phyloP scores from a whole-genome alignment of 768 basidiomycete species.

The Strobilomyces echinocephalus region DNA sequence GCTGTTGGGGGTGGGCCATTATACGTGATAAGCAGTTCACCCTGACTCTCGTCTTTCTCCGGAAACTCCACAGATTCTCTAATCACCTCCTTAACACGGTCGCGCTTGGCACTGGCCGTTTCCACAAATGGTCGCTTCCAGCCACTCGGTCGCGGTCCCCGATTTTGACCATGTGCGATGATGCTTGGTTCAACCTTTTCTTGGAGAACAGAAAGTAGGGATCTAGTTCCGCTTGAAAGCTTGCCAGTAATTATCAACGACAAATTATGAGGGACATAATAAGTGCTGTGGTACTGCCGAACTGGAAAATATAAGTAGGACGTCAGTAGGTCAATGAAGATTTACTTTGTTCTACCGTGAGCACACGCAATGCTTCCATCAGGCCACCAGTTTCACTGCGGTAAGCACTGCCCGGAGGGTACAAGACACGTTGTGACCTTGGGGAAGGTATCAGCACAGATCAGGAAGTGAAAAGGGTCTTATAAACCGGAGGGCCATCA shows the following conservation, averaged over 20 bases:
- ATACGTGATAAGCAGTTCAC: constrained; percentile 76
- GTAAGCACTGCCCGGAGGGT: constrained; percentile 81
- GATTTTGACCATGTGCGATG: constrained; percentile 65
- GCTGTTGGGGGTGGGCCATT: constrained; percentile 71
- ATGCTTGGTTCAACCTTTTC: constrained; percentile 79
- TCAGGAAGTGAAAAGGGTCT: not conserved
- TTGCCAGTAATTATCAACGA: constrained; percentile 87
- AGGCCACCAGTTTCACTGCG: constrained; percentile 96
- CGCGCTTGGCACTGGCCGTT: constrained; percentile 66
- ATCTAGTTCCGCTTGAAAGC: constrained; percentile 66
- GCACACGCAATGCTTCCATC: constrained; percentile 82
- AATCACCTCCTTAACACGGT: constrained; percentile 46
- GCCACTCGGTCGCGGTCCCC: constrained; percentile 64
- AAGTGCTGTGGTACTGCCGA: constrained; percentile 78
- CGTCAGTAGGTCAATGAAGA: constrained; percentile 2
- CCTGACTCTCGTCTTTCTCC: constrained; percentile 93
- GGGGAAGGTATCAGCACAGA: constrained; percentile 3
- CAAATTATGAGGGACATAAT: constrained; percentile 93
- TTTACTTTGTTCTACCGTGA: constrained; percentile 86
- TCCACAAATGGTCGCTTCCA: constrained; percentile 97
- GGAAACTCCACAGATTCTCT: constrained; percentile 84
- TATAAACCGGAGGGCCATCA: constrained; percentile 80
- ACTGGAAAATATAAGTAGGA: constrained; percentile 46
- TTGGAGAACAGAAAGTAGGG: constrained; percentile 79
- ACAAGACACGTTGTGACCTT: constrained; percentile 76